Evolutionary conservation across 257 asterid species (phyloP), one percentile per base, ranked within the genome.

Genomic region (Solanum arcanum): DNA sequence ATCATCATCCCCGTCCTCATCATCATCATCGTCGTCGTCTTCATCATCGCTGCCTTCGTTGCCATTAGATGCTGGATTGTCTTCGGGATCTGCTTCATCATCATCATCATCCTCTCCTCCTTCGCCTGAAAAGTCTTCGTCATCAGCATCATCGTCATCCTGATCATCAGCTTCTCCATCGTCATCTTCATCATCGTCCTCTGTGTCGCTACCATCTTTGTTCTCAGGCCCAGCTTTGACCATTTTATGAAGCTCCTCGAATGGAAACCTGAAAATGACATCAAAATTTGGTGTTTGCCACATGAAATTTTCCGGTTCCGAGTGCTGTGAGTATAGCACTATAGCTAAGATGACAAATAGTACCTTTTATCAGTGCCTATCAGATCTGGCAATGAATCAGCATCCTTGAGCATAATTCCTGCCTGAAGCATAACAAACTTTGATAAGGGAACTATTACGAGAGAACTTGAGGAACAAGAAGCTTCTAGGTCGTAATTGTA

Each of bases 121-220:
- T 0, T 90, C 97, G 0, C 86, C 98, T 0, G 83, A 97, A 0
- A 90, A 95, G 0, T 89, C 98, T 0, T 89, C 96, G 1, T 77
- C 96, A 3, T 90, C 98, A 90, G 93, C 98, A 39, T 95, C 98
- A 9, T 92, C 97, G n/a, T 88, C 93, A 1, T 91, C 95, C 29
- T 88, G 91, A 13, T 91, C 94, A 15, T 89, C 92, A 49, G 83
- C 90, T 12, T 90, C 96, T 1, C 90, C 95, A 0, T 92, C 95
- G 0, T 93, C 98, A 10, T 94, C 98, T 47, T 94, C 98, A 6
- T 93, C 97, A 20, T 95, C 98, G 7, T 95, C 94, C 86, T 95
- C 98, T 3, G 97, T 91, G 69, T 94, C 98, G 23, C 96, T 93
- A 20, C 88, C 94, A 86, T 95, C 98, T 86, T 93, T 88, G 92